Evolutionary conservation across 129 eudicot genomes (phyloP), one percentile per base, ranked within the genome.

Genomic region (Chrysanthemum makinoi): DNA sequence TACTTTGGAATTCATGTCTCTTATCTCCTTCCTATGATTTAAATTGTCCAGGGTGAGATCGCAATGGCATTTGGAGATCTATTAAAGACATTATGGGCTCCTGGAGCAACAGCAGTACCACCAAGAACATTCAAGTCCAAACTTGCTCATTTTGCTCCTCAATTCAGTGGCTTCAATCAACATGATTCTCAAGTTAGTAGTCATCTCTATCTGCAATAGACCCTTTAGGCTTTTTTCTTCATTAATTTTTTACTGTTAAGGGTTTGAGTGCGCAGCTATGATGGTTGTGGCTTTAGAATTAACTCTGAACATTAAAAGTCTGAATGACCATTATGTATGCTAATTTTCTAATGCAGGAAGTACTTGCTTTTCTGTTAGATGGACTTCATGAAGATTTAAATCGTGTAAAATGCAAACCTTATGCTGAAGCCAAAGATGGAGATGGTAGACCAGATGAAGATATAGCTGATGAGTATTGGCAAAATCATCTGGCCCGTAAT

Each of bases 351-450:
- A 70, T 77, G 73, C 80, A 91, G 97, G 97, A 91, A 75, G 85
- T 91, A 74, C 87, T 91, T 77, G 91, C 96, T 56, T 91, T 91
- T 81, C 77, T 91, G 47, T 91, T 91, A 83, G 97, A 91, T 70
- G 97, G 97, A 70, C 96, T 91, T 70, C 97, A 91, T 73, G 97
- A 91, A 83, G 97, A 91, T 86, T 63, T 91, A 75, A 91, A 91
- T 78, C 96, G 97, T 77, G 97, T 91, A 70, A 91, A 86, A 79
- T 78, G 83, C 79, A 91, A 91, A 75, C 97, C 97, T 33, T 91
- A 91, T 81, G 83, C 80, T 70, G 97, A 91, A 86, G 91, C 82
- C 20, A 88, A 91, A 70, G 97, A 91, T 77, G 91, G 86, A 49
- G 97, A 91, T 85, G 91, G 79, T 63, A 88, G 97, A 47, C 79